Percentiles rank a stretch among this genome's conserved stretches.
Conservation (phyloP, 2,329 filamentous ascomycete species). For the Lachnellula cervina region DNA sequence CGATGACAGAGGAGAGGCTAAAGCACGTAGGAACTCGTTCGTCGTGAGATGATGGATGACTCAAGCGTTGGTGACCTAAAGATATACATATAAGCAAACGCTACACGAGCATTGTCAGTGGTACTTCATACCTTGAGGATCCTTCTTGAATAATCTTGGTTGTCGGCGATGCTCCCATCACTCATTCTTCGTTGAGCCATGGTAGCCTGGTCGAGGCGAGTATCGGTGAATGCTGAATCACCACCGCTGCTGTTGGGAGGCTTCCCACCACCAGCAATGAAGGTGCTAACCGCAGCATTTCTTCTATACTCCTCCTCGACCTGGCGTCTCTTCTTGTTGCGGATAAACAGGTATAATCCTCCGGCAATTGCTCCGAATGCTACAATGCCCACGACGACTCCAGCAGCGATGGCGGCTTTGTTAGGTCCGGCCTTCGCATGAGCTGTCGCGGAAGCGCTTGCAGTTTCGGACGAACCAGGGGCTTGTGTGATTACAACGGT, state of each 20-base stretch:
- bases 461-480: slow-evolving; percentile 4
- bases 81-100: neutral
- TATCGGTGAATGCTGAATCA: slow-evolving; percentile 69
- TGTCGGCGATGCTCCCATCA: slow-evolving; percentile 93
- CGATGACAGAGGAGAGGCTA: slow-evolving; percentile 26
- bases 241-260: slow-evolving; percentile 54
- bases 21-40: slow-evolving; percentile 33
- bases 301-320: slow-evolving; percentile 81
- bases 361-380: slow-evolving; percentile 61
- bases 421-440: slow-evolving; percentile 11
- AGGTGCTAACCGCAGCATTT: slow-evolving; percentile 73
- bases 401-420: slow-evolving; percentile 79
- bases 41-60: slow-evolving; percentile 32
- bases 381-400: slow-evolving; percentile 79
- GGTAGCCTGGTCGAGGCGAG: slow-evolving; percentile 76
- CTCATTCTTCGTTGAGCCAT: slow-evolving; percentile 81
- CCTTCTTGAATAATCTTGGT: slow-evolving; percentile 92
- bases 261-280: slow-evolving; percentile 61
- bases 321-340: slow-evolving; percentile 68
- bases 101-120: neutral
- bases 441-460: slow-evolving; percentile 4
- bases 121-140: slow-evolving; percentile 76
- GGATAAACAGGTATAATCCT: slow-evolving; percentile 68
- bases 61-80: slow-evolving; percentile 57
- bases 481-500: slow-evolving; percentile 30